Evolutionary conservation across 1,284 basidiomycete species (phyloP).

Genomic region (Polyporus tsugae): DNA sequence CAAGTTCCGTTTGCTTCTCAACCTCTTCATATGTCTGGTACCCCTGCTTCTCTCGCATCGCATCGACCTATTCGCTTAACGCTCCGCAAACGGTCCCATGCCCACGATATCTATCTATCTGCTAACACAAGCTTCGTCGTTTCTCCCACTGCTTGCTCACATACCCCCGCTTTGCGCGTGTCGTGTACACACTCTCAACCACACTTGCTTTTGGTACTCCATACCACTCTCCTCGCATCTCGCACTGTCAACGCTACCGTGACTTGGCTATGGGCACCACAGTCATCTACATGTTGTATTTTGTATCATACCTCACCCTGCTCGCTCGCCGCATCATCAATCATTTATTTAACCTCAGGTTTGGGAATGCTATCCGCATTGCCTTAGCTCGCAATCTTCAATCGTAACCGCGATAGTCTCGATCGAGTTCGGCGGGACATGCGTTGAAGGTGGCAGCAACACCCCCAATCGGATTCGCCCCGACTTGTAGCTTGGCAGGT

Average conservation of each 20-base stretch:
- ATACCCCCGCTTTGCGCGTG: slow-evolving; percentile 9
- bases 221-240: not conserved
- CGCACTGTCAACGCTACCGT: not conserved
- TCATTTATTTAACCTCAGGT: not conserved
- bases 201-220: not conserved
- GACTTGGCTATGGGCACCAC: not conserved
- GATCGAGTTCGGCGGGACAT: not conserved
- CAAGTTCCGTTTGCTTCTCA: too few relatives aligned
- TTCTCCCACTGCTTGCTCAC: not conserved
- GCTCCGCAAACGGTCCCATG: not conserved
- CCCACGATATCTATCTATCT: slow-evolving; percentile 3
- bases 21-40: not conserved
- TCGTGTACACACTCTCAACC: not conserved
- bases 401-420: not conserved
- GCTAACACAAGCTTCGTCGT: not conserved
- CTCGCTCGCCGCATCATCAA: not conserved
- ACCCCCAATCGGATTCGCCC: not conserved
- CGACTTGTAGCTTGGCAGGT: not conserved
- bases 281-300: not conserved
- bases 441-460: not conserved
- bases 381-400: not conserved
- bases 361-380: too few relatives aligned
- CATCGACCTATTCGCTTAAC: not conserved
- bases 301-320: not conserved
- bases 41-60: slow-evolving; percentile 3